Evolutionary conservation across 2,329 filamentous ascomycete genomes (phyloP), one percentile per base, ranked within the genome.

Genomic region (Parastagonospora nodorum): DNA sequence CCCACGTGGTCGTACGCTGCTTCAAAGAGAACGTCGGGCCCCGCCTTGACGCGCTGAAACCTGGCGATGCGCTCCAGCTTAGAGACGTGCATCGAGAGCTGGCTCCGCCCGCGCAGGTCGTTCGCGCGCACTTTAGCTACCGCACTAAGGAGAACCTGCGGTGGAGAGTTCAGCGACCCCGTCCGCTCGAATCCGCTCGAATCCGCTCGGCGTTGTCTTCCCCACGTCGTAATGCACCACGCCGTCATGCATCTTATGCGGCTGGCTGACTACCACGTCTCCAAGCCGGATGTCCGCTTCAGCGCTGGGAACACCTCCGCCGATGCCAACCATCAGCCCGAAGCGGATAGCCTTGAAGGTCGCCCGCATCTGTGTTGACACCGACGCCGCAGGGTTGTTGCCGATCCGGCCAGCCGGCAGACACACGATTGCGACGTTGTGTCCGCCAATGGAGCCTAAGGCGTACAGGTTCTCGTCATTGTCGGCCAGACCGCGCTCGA

Each of bases 321-420:
- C 75, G 36, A 79, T 72, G 8, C 76, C 75, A 2, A 79, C 74
- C 64, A 80, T 67, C 4, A 80, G 58, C 5, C 66, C 68, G 30
- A 78, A 63, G 24, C 58, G 64, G 28, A 77, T 71, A 3, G 45
- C 30, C 31, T 36, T 42, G 51, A 75, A 76, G 4, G 60, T 65
- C 10, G 46, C 42, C 15, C 51, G 44, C 55, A 75, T 64, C 16
- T 64, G 45, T 28, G 46, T 61, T 4, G 64, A 67, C 12, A 67
- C 66, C 2, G 52, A 59, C n/a, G 72, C 69, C 7, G 73, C 68
- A 7, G 66, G 45, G 42, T 41, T 64, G 4, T 50, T 74, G 9
- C 74, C 74, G 30, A 65, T 66, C 19, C 57, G 51, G 19, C 72
- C 68, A 11, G 45, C 49, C 8, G 66, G 70, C 2, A 74, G 45